phyloP scores from a whole-genome alignment of 2,329 filamentous ascomycete species.

The Coniochaeta hoffmannii region DNA sequence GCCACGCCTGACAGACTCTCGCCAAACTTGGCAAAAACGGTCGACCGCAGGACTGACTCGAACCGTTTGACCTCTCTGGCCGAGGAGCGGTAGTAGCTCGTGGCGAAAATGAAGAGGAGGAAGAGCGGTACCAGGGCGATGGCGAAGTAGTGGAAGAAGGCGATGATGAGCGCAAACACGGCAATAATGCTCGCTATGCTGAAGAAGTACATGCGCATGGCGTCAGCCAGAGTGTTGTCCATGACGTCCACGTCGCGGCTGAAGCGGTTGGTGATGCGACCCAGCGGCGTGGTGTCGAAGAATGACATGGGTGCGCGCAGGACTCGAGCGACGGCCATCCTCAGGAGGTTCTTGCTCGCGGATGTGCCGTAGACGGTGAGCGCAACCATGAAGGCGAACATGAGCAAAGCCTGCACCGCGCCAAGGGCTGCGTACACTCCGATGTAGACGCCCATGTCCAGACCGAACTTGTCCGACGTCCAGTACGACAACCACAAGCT shows the following conservation, averaged over 20 bases:
- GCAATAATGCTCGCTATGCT: conserved; percentile 75
- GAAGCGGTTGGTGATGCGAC: conserved; percentile 93
- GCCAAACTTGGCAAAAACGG: conserved; percentile 83
- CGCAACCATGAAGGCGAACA: conserved; percentile 73
- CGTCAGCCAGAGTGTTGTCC: conserved; percentile 86
- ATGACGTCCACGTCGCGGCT: conserved; percentile 93
- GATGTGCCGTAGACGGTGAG: conserved; percentile 75
- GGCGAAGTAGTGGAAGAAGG: conserved; percentile 87
- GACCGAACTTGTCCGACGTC: conserved; percentile 71
- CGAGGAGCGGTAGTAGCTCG: conserved; percentile 83
- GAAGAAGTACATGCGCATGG: conserved; percentile 87
- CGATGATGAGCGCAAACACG: conserved; percentile 84
- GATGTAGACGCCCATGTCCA: conserved; percentile 64
- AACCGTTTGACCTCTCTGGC: conserved; percentile 92
- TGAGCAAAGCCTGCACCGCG: conserved; percentile 59
- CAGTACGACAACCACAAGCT: conserved; percentile 92
- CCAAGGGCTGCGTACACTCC: conserved; percentile 66
- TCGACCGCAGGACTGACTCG: conserved; percentile 80
- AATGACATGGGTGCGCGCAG: conserved; percentile 76
- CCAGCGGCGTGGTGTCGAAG: conserved; percentile 93
- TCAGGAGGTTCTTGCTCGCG: conserved; percentile 75
- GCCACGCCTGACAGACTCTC: conserved; percentile 80
- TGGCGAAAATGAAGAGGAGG: conserved; percentile 70
- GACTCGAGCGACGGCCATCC: conserved; percentile 70
- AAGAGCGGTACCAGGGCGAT: conserved; percentile 58